Conservation (phyloP, 2,329 filamentous ascomycete genomes). For the Mycosphaerelloides madeirae region DNA sequence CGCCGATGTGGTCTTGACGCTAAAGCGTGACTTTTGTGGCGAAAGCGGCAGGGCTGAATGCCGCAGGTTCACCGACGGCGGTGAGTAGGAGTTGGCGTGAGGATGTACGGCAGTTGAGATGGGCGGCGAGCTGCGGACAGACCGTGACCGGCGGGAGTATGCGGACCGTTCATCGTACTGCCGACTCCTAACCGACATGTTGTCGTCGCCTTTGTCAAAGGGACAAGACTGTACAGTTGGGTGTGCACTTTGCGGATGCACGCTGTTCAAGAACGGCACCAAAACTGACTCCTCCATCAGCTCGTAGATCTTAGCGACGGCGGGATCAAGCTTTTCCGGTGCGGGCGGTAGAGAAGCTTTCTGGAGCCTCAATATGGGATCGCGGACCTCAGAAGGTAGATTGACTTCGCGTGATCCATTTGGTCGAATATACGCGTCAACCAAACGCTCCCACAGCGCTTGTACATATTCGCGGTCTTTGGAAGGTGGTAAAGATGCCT, state of each 20-base stretch:
- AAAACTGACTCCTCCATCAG: slow-evolving; percentile 97
- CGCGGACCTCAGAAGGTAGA: slow-evolving; percentile 77
- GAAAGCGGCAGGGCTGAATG: slow-evolving; percentile 33
- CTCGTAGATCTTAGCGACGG: slow-evolving; percentile 84
- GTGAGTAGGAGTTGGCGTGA: slow-evolving; percentile 24
- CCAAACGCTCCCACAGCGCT: slow-evolving; percentile 78
- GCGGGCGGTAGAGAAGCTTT: slow-evolving; percentile 59
- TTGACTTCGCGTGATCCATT: slow-evolving; percentile 87
- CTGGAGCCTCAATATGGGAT: slow-evolving; percentile 65
- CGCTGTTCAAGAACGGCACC: slow-evolving; percentile 79
- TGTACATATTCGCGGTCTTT: slow-evolving; percentile 65
- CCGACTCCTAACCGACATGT: slow-evolving; percentile 28
- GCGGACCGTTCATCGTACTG: slow-evolving; percentile 37
- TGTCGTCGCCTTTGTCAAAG: slow-evolving; percentile 38
- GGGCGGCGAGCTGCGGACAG: slow-evolving; percentile 30
- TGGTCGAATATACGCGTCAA: slow-evolving; percentile 84
- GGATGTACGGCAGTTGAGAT: slow-evolving; percentile 26
- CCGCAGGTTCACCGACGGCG: slow-evolving; percentile 18
- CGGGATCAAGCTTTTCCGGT: slow-evolving; percentile 72
- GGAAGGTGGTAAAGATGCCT: slow-evolving; percentile 46
- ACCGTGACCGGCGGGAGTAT: slow-evolving; percentile 20
- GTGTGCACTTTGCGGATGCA: slow-evolving; percentile 47
- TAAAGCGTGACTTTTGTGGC: slow-evolving; percentile 31
- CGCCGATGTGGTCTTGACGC: slow-evolving; percentile 29
- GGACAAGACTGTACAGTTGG: slow-evolving; percentile 38